phyloP scores from a whole-genome alignment of 1,284 basidiomycete species.

The Cerrena zonata region DNA sequence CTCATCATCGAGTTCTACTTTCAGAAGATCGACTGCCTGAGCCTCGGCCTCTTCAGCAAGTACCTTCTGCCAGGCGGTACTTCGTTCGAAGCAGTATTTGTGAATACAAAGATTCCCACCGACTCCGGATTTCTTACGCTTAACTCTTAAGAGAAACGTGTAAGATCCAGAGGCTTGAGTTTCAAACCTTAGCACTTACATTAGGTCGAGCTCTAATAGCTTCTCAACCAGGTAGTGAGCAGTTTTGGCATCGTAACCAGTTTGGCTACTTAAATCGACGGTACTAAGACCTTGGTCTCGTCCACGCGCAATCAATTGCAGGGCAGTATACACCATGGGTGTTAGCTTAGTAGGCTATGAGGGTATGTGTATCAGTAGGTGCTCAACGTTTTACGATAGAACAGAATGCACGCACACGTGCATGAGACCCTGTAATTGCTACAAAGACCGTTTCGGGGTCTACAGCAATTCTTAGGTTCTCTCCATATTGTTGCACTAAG shows the following conservation, averaged over 20 bases:
- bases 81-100: slow-evolving; percentile 71
- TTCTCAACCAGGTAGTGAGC: slow-evolving; percentile 81
- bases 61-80: slow-evolving; percentile 64
- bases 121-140: slow-evolving; percentile 70
- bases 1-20: slow-evolving; percentile 22
- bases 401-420: slow-evolving; percentile 45
- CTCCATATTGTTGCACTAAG: slow-evolving; percentile 50
- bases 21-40: slow-evolving; percentile 27
- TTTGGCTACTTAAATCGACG: slow-evolving; percentile 68
- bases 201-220: slow-evolving; percentile 62
- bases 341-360: slow-evolving; percentile 79
- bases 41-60: slow-evolving; percentile 56
- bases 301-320: slow-evolving; percentile 80
- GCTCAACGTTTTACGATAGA: slow-evolving; percentile 1
- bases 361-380: slow-evolving; percentile 1
- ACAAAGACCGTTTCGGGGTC: slow-evolving; percentile 69
- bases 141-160: slow-evolving; percentile 42
- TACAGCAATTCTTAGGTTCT: slow-evolving; percentile 66
- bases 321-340: slow-evolving; percentile 76
- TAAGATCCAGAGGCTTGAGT: no score
- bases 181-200: slow-evolving; percentile 48
- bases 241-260: slow-evolving; percentile 85
- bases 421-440: slow-evolving; percentile 79
- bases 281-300: slow-evolving; percentile 74
- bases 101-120: slow-evolving; percentile 72